Conservation (phyloP, 495 filamentous ascomycete genomes). For the Talaromyces trachyspermus region DNA sequence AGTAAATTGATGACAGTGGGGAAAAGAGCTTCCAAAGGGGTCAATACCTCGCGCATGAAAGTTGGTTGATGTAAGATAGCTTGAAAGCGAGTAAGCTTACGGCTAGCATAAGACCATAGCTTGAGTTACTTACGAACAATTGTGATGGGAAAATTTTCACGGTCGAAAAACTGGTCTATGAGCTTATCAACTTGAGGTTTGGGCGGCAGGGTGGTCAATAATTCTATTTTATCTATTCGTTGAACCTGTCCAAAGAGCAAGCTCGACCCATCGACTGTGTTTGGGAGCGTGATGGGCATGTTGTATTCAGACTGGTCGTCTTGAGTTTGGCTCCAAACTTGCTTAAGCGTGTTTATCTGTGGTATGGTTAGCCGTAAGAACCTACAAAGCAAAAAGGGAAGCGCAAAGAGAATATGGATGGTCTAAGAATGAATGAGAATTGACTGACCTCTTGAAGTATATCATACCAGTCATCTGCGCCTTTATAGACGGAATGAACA, state of each 20-base stretch:
- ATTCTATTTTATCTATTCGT: constrained; percentile 2
- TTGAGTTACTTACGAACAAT: constrained; percentile 3
- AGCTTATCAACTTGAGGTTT: constrained; percentile 4
- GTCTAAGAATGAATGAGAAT: background rate
- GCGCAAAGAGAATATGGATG: background rate
- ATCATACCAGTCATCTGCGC: constrained; percentile 9
- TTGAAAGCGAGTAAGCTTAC: background rate
- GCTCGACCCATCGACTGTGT: constrained; percentile 7
- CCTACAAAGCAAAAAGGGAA: no score
- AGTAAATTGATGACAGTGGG: no score
- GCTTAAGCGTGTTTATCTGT: constrained; percentile 7
- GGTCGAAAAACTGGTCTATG: constrained; percentile 5
- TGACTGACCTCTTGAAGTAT: constrained; percentile 3
- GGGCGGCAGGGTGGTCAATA: constrained; percentile 1
- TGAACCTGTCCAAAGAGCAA: constrained; percentile 5
- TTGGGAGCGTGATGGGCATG: background rate
- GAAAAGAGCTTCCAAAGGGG: no score
- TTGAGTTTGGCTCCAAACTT: constrained; percentile 6
- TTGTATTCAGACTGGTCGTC: background rate
- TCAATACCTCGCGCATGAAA: constrained; percentile 5
- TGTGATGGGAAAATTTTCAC: background rate
- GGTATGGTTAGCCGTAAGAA: background rate
- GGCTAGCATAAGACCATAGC: no score
- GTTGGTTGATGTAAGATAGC: constrained; percentile 6
- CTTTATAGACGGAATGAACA: constrained; percentile 4